phyloP scores from a whole-genome alignment of 768 basidiomycete species.

The Roridomyces roridus region DNA sequence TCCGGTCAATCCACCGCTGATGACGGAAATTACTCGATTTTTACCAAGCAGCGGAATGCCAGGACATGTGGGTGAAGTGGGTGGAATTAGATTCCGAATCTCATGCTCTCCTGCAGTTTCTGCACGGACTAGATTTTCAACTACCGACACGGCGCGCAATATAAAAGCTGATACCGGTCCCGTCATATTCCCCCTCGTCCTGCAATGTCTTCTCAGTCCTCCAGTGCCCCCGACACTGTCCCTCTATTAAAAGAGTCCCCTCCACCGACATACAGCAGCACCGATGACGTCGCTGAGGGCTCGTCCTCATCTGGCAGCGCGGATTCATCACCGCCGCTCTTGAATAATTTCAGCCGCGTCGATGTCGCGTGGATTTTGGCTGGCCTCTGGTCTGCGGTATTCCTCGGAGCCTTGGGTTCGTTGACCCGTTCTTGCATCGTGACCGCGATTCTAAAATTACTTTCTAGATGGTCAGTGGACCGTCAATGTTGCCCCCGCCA shows the following conservation, averaged over 20 bases:
- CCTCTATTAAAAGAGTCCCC: slow-evolving; percentile 61
- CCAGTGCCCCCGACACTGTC: slow-evolving; percentile 51
- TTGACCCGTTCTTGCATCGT: slow-evolving; percentile 8
- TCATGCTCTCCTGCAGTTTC: slow-evolving; percentile 36
- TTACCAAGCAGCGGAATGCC: slow-evolving; percentile 25
- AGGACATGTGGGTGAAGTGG: slow-evolving; percentile 45
- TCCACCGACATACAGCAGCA: slow-evolving; percentile 55
- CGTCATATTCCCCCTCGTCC: slow-evolving; percentile 30
- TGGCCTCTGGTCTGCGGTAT: slow-evolving; percentile 83
- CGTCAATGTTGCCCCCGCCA: slow-evolving; percentile 14
- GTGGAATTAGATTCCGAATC: slow-evolving; percentile 43
- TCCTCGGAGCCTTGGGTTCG: slow-evolving; percentile 83
- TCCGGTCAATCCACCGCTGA: slow-evolving; percentile 15
- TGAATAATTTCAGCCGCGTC: slow-evolving; percentile 54
- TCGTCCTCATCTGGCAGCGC: slow-evolving; percentile 30
- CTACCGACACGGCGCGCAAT: slow-evolving; percentile 23
- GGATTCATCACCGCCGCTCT: slow-evolving; percentile 32
- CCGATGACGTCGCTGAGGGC: slow-evolving; percentile 44
- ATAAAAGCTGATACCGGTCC: slow-evolving; percentile 18
- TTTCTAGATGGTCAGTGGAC: slow-evolving; percentile 18
- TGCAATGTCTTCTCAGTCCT: slow-evolving; percentile 51
- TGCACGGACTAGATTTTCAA: slow-evolving; percentile 34
- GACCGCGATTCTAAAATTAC: slow-evolving; percentile 17
- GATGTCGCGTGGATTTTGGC: slow-evolving; percentile 75
- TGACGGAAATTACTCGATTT: slow-evolving; percentile 18